A percentile compares a stretch with the other conserved stretches of the same genome.
Evolutionary conservation across 1,284 basidiomycete genomes (phyloP).

Genomic region (Chalciporus piperatoides): DNA sequence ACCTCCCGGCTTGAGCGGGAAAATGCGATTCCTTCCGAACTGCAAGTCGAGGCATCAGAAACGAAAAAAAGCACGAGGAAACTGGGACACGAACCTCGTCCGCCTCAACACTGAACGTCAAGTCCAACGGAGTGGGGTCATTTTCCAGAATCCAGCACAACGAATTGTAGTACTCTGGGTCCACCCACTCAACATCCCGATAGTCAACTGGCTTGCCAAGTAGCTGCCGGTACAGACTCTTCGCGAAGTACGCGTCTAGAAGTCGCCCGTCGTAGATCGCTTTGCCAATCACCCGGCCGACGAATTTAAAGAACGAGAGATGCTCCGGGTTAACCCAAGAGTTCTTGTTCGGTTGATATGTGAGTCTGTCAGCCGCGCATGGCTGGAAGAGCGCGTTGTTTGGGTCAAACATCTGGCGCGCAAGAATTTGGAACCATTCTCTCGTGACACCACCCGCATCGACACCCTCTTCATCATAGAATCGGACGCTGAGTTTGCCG

Average conservation of each 20-base stretch:
- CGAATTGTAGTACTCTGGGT: constrained; percentile 95
- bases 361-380: constrained; percentile 89
- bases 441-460: constrained; percentile 98
- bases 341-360: constrained; percentile 96
- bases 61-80: background rate
- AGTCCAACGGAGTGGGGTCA: constrained; percentile 79
- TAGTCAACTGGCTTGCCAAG: constrained; percentile 91
- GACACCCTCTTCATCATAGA: constrained; percentile 97
- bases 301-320: constrained; percentile 97
- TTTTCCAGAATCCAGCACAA: constrained; percentile 91
- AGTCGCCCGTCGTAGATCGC: constrained; percentile 94
- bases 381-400: constrained; percentile 98
- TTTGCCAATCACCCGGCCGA: constrained; percentile 95
- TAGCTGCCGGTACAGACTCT: constrained; percentile 92
- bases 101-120: constrained; percentile 88
- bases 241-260: constrained; percentile 96
- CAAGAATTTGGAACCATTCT: constrained; percentile 98
- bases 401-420: constrained; percentile 99
- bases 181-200: constrained; percentile 92
- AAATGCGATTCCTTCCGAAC: constrained; percentile 87
- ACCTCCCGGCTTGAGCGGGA: constrained; percentile 84
- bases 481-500: constrained; percentile 95
- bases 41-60: constrained; percentile 31
- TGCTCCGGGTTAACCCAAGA: constrained; percentile 95
- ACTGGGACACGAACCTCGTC: constrained; percentile 69